A percentile compares a stretch with the other conserved stretches of the same genome.
phyloP scores from a whole-genome alignment of 768 basidiomycete genomes.

The Boletus reticuloceps region DNA sequence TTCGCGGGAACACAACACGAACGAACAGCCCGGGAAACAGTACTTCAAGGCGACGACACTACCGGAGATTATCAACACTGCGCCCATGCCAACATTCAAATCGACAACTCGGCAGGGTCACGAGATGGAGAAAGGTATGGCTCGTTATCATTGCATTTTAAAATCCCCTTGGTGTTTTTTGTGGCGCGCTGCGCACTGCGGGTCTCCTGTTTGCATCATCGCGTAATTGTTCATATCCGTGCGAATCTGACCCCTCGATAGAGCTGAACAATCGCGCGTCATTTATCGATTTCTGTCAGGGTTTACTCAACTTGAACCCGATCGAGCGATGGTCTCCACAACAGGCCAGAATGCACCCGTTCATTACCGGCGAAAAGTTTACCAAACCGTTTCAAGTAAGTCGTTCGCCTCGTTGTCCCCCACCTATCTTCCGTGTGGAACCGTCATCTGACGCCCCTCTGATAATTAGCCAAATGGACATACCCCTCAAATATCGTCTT shows the following conservation, averaged over 20 bases:
- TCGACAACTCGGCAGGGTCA: conserved; percentile 64
- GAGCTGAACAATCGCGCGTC: conserved; percentile 92
- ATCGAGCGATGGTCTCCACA: conserved; percentile 96
- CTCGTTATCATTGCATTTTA: background rate
- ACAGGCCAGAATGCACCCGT: conserved; percentile 93
- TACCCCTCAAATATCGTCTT: conserved; percentile 25
- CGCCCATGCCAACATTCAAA: conserved; percentile 88
- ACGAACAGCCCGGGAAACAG: conserved; percentile 98
- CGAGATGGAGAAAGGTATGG: conserved; percentile 87
- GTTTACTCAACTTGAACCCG: conserved; percentile 90
- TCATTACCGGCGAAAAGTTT: conserved; percentile 97
- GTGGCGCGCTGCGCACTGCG: background rate
- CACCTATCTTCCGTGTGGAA: background rate
- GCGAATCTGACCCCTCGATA: conserved; percentile 33
- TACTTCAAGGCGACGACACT: conserved; percentile 95
- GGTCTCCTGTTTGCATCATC: background rate
- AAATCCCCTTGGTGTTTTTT: background rate
- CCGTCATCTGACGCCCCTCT: conserved; percentile 3
- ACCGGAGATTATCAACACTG: conserved; percentile 94
- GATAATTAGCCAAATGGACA: conserved; percentile 51
- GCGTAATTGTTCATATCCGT: conserved; percentile 8
- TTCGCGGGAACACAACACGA: conserved; percentile 89
- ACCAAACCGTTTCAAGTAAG: conserved; percentile 81
- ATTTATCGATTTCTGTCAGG: conserved; percentile 97
- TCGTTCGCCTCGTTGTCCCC: conserved; percentile 2